A percentile compares a stretch with the other conserved stretches of the same genome.
Evolutionary conservation across 306 rosid species (phyloP).

Genomic region (Myrica gale): DNA sequence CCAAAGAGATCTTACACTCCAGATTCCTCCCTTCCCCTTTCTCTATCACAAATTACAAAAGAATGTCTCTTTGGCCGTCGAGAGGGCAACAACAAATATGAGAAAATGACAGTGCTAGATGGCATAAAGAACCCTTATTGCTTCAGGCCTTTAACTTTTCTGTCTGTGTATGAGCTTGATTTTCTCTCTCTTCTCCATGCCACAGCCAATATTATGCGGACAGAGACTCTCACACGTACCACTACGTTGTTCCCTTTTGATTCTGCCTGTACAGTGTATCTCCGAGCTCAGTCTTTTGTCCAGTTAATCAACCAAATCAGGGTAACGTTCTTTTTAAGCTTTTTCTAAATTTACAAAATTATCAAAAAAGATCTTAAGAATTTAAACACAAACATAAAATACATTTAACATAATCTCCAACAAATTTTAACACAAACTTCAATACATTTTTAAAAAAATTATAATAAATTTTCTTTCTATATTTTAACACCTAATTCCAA

Average conservation of each 20-base stretch:
- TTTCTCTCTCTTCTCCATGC: too few species aligned
- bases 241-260: not conserved
- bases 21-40: constrained; percentile 38
- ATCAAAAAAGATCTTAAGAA: too few species aligned
- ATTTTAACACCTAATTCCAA: too few species aligned
- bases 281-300: not conserved
- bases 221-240: constrained; percentile 18
- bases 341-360: too few species aligned
- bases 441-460: too few species aligned
- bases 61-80: constrained; percentile 42
- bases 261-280: not conserved
- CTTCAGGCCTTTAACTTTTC: too few species aligned
- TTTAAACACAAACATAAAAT: too few species aligned
- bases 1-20: constrained; percentile 34
- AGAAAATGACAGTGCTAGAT: constrained; percentile 42
- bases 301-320: not conserved
- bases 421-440: too few species aligned
- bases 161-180: too few species aligned
- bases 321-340: too few species aligned
- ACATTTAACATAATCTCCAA: too few species aligned
- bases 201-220: not conserved
- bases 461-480: too few species aligned
- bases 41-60: constrained; percentile 33
- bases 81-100: constrained; percentile 31
- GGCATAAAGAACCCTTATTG: constrained; percentile 19